A percentile compares a stretch with the other conserved stretches of the same genome.
phyloP scores from a whole-genome alignment of 1,284 basidiomycete species.

The Dichomitus squalens region DNA sequence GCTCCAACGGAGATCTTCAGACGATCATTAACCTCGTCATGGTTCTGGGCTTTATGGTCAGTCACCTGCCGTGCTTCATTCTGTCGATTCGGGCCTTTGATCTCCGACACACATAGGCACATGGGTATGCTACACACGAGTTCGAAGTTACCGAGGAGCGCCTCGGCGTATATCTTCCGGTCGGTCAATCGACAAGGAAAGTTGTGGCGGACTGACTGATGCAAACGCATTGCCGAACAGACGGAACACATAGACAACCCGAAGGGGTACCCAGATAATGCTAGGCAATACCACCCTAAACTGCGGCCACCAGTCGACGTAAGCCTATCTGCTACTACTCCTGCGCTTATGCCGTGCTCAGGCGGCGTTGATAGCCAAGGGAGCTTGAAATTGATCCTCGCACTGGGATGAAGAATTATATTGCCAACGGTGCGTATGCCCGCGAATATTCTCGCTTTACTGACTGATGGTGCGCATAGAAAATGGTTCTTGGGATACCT shows the following conservation, averaged over 20 bases:
- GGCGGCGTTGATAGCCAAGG: constrained; percentile 47
- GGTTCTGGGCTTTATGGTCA: constrained; percentile 83
- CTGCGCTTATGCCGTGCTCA: constrained; percentile 21
- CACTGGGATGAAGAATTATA: constrained; percentile 97
- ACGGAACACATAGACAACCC: constrained; percentile 91
- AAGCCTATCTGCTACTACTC: constrained; percentile 20
- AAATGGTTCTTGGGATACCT: constrained; percentile 84
- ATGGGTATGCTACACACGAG: constrained; percentile 84
- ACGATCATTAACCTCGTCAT: constrained; percentile 89
- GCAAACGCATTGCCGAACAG: constrained; percentile 33
- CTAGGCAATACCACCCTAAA: constrained; percentile 73
- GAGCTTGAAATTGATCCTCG: constrained; percentile 87
- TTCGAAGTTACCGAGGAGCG: constrained; percentile 92
- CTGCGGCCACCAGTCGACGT: constrained; percentile 75
- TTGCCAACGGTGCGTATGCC: constrained; percentile 72
- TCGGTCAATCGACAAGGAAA: constrained; percentile 37
- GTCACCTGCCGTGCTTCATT: constrained; percentile 8
- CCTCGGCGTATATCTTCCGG: constrained; percentile 86
- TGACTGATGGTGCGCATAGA: constrained; percentile 43
- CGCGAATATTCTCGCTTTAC: not conserved
- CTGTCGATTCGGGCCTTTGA: not conserved
- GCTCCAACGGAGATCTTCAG: constrained; percentile 37
- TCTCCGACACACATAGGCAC: constrained; percentile 48
- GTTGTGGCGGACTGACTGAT: not conserved
- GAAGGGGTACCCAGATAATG: constrained; percentile 86